These are phyloP conservation scores for Leishmania tropica DNA, from an alignment of 208 protist genomes.

Conservation along the genomic window DNA sequence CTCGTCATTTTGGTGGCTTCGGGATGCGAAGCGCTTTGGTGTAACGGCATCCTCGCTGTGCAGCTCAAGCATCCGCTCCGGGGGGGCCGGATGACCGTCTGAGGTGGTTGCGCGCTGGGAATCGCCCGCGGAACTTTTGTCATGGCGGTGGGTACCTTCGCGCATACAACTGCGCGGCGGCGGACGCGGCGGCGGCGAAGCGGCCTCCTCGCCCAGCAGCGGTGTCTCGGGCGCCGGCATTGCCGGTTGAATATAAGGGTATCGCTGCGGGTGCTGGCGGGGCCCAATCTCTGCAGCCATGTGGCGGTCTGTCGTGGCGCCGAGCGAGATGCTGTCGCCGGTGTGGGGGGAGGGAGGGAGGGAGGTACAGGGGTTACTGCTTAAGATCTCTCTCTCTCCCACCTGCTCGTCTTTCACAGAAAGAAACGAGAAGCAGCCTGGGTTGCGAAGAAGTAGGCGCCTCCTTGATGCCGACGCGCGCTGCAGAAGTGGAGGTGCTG, in stretches of 20 bases:
- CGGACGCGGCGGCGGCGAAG: conserved; percentile 30
- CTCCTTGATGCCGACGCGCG: neutral
- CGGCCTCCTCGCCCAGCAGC: neutral
- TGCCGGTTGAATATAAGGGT: neutral
- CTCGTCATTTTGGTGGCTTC: neutral
- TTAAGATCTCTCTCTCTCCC: neutral
- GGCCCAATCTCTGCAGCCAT: neutral
- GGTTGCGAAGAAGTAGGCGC: neutral
- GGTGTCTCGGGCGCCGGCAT: neutral
- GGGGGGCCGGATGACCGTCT: neutral
- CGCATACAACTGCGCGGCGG: conserved; percentile 7
- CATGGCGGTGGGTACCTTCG: too few species aligned
- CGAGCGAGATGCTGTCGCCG: neutral
- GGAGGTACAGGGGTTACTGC: neutral
- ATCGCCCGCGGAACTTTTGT: neutral
- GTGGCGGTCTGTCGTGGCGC: neutral
- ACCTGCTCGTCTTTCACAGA: neutral
- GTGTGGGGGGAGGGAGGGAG: neutral
- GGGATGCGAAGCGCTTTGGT: neutral
- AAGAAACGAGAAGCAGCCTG: neutral
- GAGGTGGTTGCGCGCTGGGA: neutral
- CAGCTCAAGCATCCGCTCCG: neutral
- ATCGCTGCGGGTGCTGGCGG: neutral
- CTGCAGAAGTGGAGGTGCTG: neutral
- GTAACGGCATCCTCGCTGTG: neutral